Evolutionary conservation across 345 rosid genomes (phyloP), one percentile per base, ranked within the genome.

Genomic region (Citrus glauca): DNA sequence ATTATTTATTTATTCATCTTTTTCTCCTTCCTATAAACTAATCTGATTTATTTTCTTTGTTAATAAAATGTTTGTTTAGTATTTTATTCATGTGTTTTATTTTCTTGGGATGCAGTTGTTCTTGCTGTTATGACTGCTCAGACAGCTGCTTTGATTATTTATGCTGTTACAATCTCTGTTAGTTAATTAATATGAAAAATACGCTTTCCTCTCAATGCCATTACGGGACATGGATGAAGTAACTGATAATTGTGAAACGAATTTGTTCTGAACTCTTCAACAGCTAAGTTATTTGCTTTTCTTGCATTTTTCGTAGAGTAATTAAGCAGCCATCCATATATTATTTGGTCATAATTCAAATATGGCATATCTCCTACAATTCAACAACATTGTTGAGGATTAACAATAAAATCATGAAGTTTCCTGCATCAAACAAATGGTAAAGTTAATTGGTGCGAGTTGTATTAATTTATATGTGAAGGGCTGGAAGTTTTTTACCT

Each of bases 101-200:
- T 20, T 20, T 11, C 4, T 7, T 57, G 59, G 56, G 42, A 25
- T 83, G 81, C 87, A 86, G 91, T 74, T 88, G 91, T 77, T 88
- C 89, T 59, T 88, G 88, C 87, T 86, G 79, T 22, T 88, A 60
- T 74, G 88, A 82, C 72, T 88, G 91, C 82, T 53, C 66, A 6
- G 82, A 77, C 70, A 82, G 69, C 86, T 83, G 83, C 82, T 73
- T 88, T 33, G 84, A 82, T 66, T 86, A 72, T 83, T 50, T 88
- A 50, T 88, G 84, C 76, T 88, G 89, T 64, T 53, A 13, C 72
- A 61, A 25, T 56, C 38, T 77, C 74, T 84, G 50, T 56, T 25
- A 56, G 24, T 45, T 45, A 45, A 35, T 10, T 61, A 2, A 2
- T 64, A 24, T 14, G 35, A 48, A 50, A n/a, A 67, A n/a, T n/a